phyloP scores from a whole-genome alignment of 805 yeast genomes.

The Candida saitoana region DNA sequence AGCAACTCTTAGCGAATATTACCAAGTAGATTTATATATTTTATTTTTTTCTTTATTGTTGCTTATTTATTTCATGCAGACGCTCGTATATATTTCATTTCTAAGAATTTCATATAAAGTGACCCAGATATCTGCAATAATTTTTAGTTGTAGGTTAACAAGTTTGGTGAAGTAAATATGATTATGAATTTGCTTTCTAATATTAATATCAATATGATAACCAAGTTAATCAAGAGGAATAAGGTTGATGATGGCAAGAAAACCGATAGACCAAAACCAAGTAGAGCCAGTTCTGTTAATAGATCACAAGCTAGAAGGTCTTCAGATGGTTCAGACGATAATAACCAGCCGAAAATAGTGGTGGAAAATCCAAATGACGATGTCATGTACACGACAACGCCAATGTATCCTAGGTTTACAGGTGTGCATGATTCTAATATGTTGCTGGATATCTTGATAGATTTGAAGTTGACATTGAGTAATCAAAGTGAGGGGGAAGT shows the following conservation, averaged over 20 bases:
- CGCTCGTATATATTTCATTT: not conserved
- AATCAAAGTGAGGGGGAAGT: not conserved
- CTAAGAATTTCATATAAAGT: not conserved
- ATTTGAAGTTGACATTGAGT: slow-evolving; percentile 1
- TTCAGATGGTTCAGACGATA: not conserved
- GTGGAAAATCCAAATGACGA: not conserved
- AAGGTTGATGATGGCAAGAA: not conserved
- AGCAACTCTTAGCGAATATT: no score
- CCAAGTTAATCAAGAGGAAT: not conserved
- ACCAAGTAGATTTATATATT: no score
- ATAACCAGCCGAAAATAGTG: not conserved
- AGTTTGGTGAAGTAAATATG: not conserved
- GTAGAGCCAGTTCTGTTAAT: not conserved
- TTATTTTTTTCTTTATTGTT: no score
- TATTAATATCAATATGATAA: not conserved
- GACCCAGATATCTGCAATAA: no score
- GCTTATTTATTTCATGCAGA: no score
- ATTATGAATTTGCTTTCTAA: not conserved
- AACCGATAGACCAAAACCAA: not conserved
- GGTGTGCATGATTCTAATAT: slow-evolving; percentile 1
- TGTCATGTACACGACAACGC: not conserved
- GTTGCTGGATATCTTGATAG: slow-evolving; percentile 1
- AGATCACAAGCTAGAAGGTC: slow-evolving; percentile 4
- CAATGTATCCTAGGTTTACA: not conserved
- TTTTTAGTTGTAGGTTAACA: no score